Evolutionary conservation across 2,329 filamentous ascomycete genomes (phyloP), one percentile per base, ranked within the genome.

Genomic region (Alternaria triticimaculans): DNA sequence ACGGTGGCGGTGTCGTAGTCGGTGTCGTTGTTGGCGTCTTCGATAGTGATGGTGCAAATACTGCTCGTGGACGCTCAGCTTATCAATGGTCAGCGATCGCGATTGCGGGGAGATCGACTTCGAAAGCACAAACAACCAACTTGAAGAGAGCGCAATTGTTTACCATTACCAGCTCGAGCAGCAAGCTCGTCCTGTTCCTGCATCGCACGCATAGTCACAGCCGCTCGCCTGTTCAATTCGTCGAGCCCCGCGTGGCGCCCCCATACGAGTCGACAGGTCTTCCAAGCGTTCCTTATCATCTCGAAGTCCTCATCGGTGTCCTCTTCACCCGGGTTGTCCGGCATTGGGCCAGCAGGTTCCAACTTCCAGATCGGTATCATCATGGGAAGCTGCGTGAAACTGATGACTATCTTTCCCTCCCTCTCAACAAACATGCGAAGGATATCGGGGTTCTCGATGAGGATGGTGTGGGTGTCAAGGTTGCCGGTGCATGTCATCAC

Each of bases 371-470:
- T 6, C 9, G 33, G 46, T 28, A 51, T 25, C 3, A 14, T 9
- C 6, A 14, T 26, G 8, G 50, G n/a, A 12, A 58, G 25, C 3
- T 21, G 11, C 10, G n/a, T 20, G 15, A 51, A 6, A 28, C 43
- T 46, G n/a, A 58, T 30, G 30, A 28, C 8, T 15, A 43, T 20
- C 6, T 33, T 26, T 8, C 12, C 15, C 2, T 30, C 2, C 23
- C 20, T 30, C 11, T 30, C 14, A 18, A 21, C n/a, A 28, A 58
- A 58, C 56, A 51, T 58, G 21, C 33, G 30, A 8, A 58, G 56
- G 21, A 58, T n/a, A 14, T 21, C 41, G 15, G 33, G 5, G 18
- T 58, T 33, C 20, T 58, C 33, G 46, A 51, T 20, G 7, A 58
- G 12, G 3, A 58, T 51, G 8, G 28, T 50, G 5, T 43, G 12